Base-by-base conservation (phyloP, 805 yeast genomes). In the Starmerella stigmatis region DNA sequence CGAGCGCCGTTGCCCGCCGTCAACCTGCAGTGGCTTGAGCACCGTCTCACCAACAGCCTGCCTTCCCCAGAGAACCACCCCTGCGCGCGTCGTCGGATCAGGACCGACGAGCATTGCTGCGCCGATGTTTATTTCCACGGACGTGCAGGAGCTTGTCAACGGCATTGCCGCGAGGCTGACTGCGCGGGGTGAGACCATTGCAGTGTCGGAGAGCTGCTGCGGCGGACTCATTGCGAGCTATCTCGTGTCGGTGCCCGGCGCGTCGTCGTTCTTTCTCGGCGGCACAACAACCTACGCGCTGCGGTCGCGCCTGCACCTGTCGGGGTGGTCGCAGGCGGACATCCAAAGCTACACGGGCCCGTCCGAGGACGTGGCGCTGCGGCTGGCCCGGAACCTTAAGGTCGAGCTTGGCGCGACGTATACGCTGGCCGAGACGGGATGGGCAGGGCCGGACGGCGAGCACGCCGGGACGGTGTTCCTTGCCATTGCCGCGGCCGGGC, bases 181-280 rank as follows among this genome's bases (percentile, higher is more conserved):
- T 16, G 58, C 61, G 16, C 67, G 77, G 22, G 62, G 70, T 12
- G 78, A 79, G 59, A 81, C 94, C 0, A 64, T 85, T 19, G 83
- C 94, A 0, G 80, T 82, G 1, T 78, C 88, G 5, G 95, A 85
- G 13, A 45, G 60, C 55, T 94, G 94, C 0, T 85, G 94, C 61
- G 95, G 95, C 8, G 95, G 95, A 0, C 69, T 85, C 13, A 65
- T 85, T 7, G 79, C 92, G 3, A 83, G 94, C 1, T 84, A 82
- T 56, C 60, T 85, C 17, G 86, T 86, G 5, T 74, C 89, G 1
- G 76, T 82, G 3, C 88, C 94, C 0, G 94, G 95, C 4, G 94
- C 94, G 0, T 80, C 92, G 9, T 65, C 71, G 48, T 86, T 81
- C 64, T 85, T 80, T 56, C 81, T 82, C 47, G 95, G 95, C 16